phyloP scores from a whole-genome alignment of 2,329 filamentous ascomycete species.

The Annulohypoxylon truncatum region DNA sequence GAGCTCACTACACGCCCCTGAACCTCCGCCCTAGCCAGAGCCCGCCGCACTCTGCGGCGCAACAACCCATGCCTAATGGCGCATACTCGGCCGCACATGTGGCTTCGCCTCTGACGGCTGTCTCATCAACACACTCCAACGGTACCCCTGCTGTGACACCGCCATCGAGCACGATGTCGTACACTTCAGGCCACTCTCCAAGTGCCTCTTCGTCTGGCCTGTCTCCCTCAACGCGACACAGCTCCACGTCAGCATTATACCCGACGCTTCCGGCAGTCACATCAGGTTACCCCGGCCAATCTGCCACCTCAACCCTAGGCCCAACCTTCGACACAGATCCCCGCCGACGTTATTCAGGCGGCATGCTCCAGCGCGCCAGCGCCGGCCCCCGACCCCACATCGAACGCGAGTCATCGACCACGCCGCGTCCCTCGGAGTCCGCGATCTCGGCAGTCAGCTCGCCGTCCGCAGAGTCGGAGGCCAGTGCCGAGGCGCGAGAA shows the following conservation, averaged over 20 bases:
- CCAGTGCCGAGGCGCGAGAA: constrained; percentile 63
- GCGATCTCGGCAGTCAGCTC: constrained; percentile 62
- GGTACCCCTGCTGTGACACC: constrained; percentile 83
- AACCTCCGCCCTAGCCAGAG: constrained; percentile 70
- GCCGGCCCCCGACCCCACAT: constrained; percentile 56
- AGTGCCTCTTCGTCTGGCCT: constrained; percentile 76
- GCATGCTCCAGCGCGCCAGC: constrained; percentile 72
- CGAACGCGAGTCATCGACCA: constrained; percentile 53
- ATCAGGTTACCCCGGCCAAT: constrained; percentile 75
- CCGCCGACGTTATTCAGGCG: constrained; percentile 73
- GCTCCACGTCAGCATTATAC: constrained; percentile 74
- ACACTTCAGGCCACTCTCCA: constrained; percentile 81
- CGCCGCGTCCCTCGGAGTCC: constrained; percentile 59
- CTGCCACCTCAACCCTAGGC: constrained; percentile 77
- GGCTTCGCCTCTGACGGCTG: constrained; percentile 69
- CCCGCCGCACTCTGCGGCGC: constrained; percentile 51
- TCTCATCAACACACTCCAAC: constrained; percentile 65
- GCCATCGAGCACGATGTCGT: constrained; percentile 79
- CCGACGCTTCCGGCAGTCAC: constrained; percentile 78
- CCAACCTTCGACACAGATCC: constrained; percentile 72
- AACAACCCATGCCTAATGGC: constrained; percentile 51
- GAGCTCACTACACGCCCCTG: constrained; percentile 70
- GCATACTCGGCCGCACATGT: constrained; percentile 66
- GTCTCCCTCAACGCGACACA: constrained; percentile 73
- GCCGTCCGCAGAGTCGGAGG: constrained; percentile 66